Evolutionary conservation across 1,139 yeast genomes (phyloP).

Genomic region (Candida glucosophila): DNA sequence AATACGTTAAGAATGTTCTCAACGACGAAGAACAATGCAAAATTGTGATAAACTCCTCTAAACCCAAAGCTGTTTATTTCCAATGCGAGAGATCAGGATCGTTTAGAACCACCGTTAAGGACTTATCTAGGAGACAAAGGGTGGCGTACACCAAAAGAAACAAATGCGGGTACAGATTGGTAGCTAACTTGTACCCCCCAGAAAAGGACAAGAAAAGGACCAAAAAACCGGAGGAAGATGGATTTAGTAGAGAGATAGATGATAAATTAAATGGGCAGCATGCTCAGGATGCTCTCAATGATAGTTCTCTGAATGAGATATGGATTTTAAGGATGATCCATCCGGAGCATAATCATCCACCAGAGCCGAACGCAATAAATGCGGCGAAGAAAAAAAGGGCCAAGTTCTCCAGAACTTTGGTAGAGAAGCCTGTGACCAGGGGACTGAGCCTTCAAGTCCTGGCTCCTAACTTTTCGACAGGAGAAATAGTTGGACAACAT

Average conservation of each 20-base stretch:
- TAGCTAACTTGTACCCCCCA: conserved; percentile 39
- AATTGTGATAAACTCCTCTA: conserved; percentile 41
- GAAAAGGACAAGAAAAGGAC: conserved; percentile 30
- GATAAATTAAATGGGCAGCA: conserved; percentile 17
- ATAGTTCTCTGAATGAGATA: conserved; percentile 19
- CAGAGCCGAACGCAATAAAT: conserved; percentile 29
- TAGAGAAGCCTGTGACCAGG: conserved; percentile 38
- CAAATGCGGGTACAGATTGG: conserved; percentile 42
- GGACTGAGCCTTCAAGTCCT: conserved; percentile 8
- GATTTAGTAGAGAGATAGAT: conserved; percentile 14
- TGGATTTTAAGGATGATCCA: conserved; percentile 45
- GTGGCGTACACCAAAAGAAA: conserved; percentile 45
- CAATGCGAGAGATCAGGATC: conserved; percentile 43
- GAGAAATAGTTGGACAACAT: conserved; percentile 2
- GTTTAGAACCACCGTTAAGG: conserved; percentile 43
- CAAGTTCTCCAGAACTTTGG: conserved; percentile 34
- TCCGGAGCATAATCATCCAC: conserved; percentile 40
- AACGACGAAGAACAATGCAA: conserved; percentile 39
- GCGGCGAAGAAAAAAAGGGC: conserved; percentile 28
- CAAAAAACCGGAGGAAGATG: conserved; percentile 13
- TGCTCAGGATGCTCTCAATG: conserved; percentile 4
- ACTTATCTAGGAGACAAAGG: conserved; percentile 37
- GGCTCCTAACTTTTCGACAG: conserved; percentile 2
- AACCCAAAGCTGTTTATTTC: conserved; percentile 44
- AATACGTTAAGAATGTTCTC: conserved; percentile 33